Conservation (phyloP, 257 asterid genomes). For the Buddleja alternifolia region DNA sequence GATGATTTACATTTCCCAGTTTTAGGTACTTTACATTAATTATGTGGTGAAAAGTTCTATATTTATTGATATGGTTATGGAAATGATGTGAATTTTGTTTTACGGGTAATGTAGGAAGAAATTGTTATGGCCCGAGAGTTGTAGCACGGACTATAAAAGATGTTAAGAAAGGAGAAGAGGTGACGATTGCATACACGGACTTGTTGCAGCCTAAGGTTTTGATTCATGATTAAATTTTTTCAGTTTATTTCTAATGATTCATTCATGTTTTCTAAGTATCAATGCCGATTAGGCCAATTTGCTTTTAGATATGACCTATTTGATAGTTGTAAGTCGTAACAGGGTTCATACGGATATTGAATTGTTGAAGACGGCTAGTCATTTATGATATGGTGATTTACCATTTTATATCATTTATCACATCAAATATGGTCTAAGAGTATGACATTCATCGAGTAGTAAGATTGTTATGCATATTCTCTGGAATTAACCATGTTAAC, state of each 20-base stretch:
- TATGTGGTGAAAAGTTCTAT: not conserved
- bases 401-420: no score
- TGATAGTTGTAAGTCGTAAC: no score
- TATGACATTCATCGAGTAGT: no score
- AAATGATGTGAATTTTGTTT: slow-evolving; percentile 10
- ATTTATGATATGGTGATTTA: no score
- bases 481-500: no score
- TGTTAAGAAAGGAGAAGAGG: slow-evolving; percentile 63
- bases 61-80: not conserved
- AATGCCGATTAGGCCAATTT: no score
- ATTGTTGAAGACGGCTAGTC: no score
- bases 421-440: no score
- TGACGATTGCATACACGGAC: slow-evolving; percentile 77
- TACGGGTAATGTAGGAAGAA: slow-evolving; percentile 42
- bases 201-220: slow-evolving; percentile 81
- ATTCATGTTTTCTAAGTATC: not conserved
- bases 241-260: not conserved
- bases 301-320: no score
- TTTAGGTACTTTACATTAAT: slow-evolving; percentile 18
- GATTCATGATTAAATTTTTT: not conserved
- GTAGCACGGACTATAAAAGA: slow-evolving; percentile 65
- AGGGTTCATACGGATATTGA: no score
- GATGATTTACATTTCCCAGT: not conserved
- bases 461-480: no score
- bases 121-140: slow-evolving; percentile 65